Evolutionary conservation across 2,329 filamentous ascomycete genomes (phyloP), one percentile per base, ranked within the genome.

Genomic region (Calonectria pteridis): DNA sequence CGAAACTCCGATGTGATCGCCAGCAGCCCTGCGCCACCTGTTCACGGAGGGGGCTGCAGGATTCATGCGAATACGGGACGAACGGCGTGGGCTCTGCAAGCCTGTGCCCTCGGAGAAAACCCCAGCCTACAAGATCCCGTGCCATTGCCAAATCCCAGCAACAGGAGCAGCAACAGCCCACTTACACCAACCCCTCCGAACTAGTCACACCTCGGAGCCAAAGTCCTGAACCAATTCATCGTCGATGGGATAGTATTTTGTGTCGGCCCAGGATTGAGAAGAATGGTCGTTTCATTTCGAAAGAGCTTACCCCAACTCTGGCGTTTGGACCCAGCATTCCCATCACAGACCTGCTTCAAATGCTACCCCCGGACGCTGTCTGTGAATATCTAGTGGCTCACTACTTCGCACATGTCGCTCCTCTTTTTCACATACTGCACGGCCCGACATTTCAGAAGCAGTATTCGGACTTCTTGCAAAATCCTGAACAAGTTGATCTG

Each of bases 381-480:
- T 35, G 55, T 31, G 63, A 66, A 26, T 66, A 66, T 26, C 31
- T 66, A 1, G 63, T 66, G 1, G 26, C 63, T 40, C 63, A 53
- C 26, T 66, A 66, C 20, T 66, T 62, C 16, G 63, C 67, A 4
- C 50, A 72, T 43, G 40, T 74, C 4, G 63, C 64, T 13, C 73
- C 77, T 2, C 35, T 78, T 2, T 78, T 78, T 55, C 74, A 73
- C 16, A 53, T 76, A 6, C 29, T 78, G 0, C 76, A 78, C n/a
- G 76, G 67, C 6, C 70, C 69, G 9, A 75, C 75, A 9, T 77
- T 78, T 28, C 66, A 78, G 65, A 72, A 68, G 18, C 68, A 75
- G n/a, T 78, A 78, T 11, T 26, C 53, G 7, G 50, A 18, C 1
- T 78, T 78, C 49, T 9, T 65, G 20, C 31, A 64, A 18, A 49